Percentiles rank a stretch among this genome's conserved stretches.
Evolutionary conservation across 495 filamentous ascomycete species (phyloP).

Genomic region (Tetracladium marchalianum): DNA sequence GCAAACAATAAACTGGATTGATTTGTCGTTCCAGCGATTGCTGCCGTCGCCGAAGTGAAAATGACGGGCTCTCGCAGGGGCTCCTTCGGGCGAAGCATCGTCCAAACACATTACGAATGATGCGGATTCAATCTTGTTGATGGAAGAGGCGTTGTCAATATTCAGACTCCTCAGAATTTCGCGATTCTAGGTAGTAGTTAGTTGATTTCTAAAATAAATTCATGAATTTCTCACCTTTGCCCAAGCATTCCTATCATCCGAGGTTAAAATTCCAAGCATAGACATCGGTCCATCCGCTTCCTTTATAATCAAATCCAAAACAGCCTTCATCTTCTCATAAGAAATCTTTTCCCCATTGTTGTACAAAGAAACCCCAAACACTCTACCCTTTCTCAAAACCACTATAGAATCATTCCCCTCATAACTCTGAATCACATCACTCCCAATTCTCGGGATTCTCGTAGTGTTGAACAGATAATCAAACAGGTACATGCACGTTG

Average conservation of each 20-base stretch:
- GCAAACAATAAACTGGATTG: conserved; percentile 63
- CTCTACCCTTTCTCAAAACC: conserved; percentile 17
- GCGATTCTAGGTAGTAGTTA: conserved; percentile 22
- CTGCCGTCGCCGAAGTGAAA: conserved; percentile 63
- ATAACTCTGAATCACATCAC: conserved; percentile 19
- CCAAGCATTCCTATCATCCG: conserved; percentile 23
- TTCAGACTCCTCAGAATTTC: conserved; percentile 2
- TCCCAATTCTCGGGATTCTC: conserved; percentile 15
- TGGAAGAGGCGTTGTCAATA: conserved; percentile 11
- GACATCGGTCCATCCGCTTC: conserved; percentile 1
- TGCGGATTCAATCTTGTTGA: conserved; percentile 25
- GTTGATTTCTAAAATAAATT: not conserved
- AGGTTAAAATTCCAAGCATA: conserved; percentile 21
- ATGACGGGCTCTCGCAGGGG: conserved; percentile 56
- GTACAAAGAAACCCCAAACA: conserved; percentile 20
- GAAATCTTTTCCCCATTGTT: conserved; percentile 3
- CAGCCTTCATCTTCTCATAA: conserved; percentile 5
- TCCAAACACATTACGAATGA: conserved; percentile 57
- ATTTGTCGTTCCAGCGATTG: conserved; percentile 72
- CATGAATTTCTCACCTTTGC: conserved; percentile 11
- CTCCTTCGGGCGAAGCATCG: conserved; percentile 54
- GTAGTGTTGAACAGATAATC: conserved; percentile 21
- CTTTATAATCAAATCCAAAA: conserved; percentile 13
- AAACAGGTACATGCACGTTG: conserved; percentile 16
- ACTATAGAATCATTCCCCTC: conserved; percentile 16